phyloP scores from a whole-genome alignment of 1,139 yeast genomes.

The Yamadazyma friedrichii region DNA sequence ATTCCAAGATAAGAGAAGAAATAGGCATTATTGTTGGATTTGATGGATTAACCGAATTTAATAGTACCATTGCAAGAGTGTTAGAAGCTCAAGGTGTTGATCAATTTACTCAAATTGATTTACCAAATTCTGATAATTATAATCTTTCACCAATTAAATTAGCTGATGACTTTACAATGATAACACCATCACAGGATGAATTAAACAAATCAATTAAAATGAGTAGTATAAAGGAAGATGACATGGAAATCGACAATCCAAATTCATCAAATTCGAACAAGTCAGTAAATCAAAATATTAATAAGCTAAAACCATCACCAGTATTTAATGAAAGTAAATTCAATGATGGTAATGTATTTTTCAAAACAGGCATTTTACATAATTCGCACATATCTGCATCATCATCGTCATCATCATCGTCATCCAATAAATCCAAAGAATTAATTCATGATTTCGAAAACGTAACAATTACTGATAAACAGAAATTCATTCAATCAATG shows the following conservation, averaged over 20 bases:
- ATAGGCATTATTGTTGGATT: constrained; percentile 34
- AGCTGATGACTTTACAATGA: constrained; percentile 37
- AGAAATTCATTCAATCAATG: constrained; percentile 22
- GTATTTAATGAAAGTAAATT: neutral
- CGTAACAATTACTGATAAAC: constrained; percentile 30
- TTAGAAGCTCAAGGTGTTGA: constrained; percentile 1
- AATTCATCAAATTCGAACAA: neutral
- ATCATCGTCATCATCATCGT: neutral
- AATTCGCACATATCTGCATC: neutral
- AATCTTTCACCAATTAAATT: constrained; percentile 19
- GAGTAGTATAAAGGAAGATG: constrained; percentile 1
- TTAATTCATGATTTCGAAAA: constrained; percentile 39
- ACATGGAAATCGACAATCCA: constrained; percentile 7
- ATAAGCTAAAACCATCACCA: neutral
- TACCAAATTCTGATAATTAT: constrained; percentile 1
- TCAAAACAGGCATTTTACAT: neutral
- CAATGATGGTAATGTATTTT: neutral
- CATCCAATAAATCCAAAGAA: constrained; percentile 14
- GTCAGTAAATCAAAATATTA: neutral
- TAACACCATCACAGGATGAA: constrained; percentile 25
- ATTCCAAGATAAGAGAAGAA: constrained; percentile 29
- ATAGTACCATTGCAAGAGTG: constrained; percentile 14
- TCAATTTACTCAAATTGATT: constrained; percentile 4
- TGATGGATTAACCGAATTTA: constrained; percentile 20
- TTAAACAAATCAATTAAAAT: constrained; percentile 4